phyloP scores from a whole-genome alignment of 1,139 yeast genomes.

The Yamadazyma friedrichii region DNA sequence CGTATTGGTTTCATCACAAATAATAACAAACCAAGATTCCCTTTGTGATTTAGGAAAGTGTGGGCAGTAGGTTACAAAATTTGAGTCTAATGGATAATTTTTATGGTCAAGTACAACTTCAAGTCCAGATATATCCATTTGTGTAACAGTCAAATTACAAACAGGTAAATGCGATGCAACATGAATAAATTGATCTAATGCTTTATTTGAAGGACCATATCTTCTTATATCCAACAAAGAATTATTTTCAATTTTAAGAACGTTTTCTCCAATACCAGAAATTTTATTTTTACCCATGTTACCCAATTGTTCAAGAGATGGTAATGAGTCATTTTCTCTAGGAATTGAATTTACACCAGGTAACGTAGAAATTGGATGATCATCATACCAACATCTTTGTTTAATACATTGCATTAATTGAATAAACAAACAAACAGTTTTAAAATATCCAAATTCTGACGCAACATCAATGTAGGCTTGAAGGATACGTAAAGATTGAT shows the following conservation, averaged over 20 bases:
- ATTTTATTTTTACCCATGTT: constrained; percentile 25
- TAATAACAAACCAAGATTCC: constrained; percentile 87
- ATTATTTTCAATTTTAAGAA: constrained; percentile 29
- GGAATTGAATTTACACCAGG: constrained; percentile 60
- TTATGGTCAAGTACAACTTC: constrained; percentile 51
- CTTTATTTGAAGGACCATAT: constrained; percentile 21
- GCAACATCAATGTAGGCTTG: constrained; percentile 93
- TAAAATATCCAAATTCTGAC: constrained; percentile 74
- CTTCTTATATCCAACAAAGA: constrained; percentile 18
- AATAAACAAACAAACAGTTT: constrained; percentile 60
- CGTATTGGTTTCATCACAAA: constrained; percentile 42
- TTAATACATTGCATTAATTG: constrained; percentile 82
- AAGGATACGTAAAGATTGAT: constrained; percentile 88
- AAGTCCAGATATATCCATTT: constrained; percentile 31
- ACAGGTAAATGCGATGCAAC: constrained; percentile 51
- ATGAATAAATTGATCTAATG: constrained; percentile 35
- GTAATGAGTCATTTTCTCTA: constrained; percentile 17
- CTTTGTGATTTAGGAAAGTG: constrained; percentile 88
- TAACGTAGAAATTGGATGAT: constrained; percentile 62
- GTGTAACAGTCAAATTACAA: constrained; percentile 35
- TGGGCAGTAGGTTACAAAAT: constrained; percentile 71
- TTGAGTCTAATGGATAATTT: constrained; percentile 52
- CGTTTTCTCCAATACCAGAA: constrained; percentile 28
- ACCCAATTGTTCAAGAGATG: constrained; percentile 13
- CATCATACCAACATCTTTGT: constrained; percentile 86